phyloP scores from a whole-genome alignment of 805 yeast genomes.

The Candida pseudofarinosa region DNA sequence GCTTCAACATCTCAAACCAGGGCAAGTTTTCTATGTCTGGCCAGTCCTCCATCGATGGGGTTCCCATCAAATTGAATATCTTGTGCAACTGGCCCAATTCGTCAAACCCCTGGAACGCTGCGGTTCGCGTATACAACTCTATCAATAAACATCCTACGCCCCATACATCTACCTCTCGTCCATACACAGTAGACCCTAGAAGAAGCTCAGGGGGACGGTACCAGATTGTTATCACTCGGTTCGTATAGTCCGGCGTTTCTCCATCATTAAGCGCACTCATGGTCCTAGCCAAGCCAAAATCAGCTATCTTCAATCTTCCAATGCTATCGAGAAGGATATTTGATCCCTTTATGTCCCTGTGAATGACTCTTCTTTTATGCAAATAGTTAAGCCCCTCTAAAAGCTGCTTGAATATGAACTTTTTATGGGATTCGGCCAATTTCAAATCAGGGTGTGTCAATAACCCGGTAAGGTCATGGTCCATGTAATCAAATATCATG shows the following conservation, averaged over 20 bases:
- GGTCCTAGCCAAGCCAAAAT: slow-evolving; percentile 76
- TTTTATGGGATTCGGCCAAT: slow-evolving; percentile 60
- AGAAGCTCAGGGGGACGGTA: slow-evolving; percentile 94
- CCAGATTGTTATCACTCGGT: slow-evolving; percentile 95
- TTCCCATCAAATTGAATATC: slow-evolving; percentile 82
- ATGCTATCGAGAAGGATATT: slow-evolving; percentile 61
- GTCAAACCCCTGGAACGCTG: slow-evolving; percentile 83
- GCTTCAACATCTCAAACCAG: slow-evolving; percentile 86
- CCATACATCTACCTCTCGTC: slow-evolving; percentile 92
- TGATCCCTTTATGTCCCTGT: slow-evolving; percentile 80
- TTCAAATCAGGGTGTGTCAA: slow-evolving; percentile 68
- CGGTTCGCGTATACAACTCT: slow-evolving; percentile 70
- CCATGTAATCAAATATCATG: slow-evolving; percentile 92
- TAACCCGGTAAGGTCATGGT: slow-evolving; percentile 88
- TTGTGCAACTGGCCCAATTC: slow-evolving; percentile 79
- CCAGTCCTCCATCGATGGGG: slow-evolving; percentile 73
- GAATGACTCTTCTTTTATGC: slow-evolving; percentile 65
- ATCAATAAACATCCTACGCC: slow-evolving; percentile 90
- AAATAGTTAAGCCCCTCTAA: slow-evolving; percentile 66
- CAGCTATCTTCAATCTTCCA: slow-evolving; percentile 70
- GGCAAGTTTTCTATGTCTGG: slow-evolving; percentile 76
- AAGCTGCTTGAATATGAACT: slow-evolving; percentile 62
- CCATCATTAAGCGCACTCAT: slow-evolving; percentile 55
- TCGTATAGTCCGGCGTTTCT: slow-evolving; percentile 78
- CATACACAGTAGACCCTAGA: slow-evolving; percentile 86